Conservation (phyloP, 345 rosid species). For the Isatis tinctoria region DNA sequence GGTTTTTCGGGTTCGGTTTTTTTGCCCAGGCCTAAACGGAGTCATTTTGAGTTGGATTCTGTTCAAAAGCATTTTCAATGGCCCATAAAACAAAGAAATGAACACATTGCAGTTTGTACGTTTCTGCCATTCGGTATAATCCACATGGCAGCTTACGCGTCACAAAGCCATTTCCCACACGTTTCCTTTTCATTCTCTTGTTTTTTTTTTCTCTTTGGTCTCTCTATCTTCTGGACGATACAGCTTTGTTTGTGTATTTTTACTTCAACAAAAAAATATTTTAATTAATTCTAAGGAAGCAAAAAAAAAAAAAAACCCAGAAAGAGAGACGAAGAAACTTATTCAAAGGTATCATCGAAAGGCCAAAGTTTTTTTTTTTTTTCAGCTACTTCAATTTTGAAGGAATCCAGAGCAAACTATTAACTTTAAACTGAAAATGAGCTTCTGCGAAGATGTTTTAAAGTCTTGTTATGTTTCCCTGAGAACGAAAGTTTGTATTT, state of each 20-base stretch:
- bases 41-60: background rate
- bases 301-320: background rate
- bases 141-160: constrained; percentile 48
- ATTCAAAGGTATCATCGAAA: constrained; percentile 12
- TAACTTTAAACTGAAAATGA: background rate
- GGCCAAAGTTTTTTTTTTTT: background rate
- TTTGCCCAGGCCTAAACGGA: no score
- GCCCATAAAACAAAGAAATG: background rate
- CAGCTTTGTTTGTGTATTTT: background rate
- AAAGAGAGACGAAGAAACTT: constrained; percentile 16
- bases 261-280: background rate
- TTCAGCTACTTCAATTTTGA: background rate
- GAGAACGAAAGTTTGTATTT: constrained; percentile 9
- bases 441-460: background rate
- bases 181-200: constrained; percentile 28
- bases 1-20: no score
- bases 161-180: constrained; percentile 32
- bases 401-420: background rate
- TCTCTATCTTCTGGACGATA: background rate
- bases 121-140: background rate
- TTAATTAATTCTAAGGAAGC: background rate
- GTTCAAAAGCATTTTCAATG: constrained; percentile 5
- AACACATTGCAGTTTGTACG: background rate
- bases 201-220: background rate
- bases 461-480: background rate